Conservation (phyloP, 2,329 filamentous ascomycete genomes). For the Fusarium sp. region DNA sequence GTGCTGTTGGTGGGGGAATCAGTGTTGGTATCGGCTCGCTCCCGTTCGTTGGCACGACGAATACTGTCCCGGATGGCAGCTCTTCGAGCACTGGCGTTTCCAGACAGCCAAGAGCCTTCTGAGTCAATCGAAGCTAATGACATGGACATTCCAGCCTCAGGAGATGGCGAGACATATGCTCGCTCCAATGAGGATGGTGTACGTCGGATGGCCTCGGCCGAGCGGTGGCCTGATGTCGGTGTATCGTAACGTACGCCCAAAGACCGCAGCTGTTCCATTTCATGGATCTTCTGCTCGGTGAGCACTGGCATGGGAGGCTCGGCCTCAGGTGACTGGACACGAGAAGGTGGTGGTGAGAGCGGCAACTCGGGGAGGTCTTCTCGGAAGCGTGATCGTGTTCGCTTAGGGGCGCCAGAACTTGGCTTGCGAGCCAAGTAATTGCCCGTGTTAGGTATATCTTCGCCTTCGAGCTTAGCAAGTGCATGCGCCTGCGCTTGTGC, state of each 20-base stretch:
- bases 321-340: constrained; percentile 83
- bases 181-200: constrained; percentile 45
- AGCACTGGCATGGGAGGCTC: constrained; percentile 60
- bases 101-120: constrained; percentile 95
- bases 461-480: constrained; percentile 55
- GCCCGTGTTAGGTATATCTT: constrained; percentile 45
- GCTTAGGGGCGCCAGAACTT: constrained; percentile 72
- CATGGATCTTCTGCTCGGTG: constrained; percentile 47
- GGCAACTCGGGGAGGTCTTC: constrained; percentile 93
- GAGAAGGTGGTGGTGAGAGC: constrained; percentile 87
- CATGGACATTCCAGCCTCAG: constrained; percentile 79
- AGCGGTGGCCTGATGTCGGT: constrained; percentile 62
- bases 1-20: constrained; percentile 59
- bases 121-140: constrained; percentile 96
- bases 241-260: constrained; percentile 60
- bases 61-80: constrained; percentile 63
- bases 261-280: constrained; percentile 48
- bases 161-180: constrained; percentile 58
- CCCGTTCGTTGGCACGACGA: constrained; percentile 50
- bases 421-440: constrained; percentile 53
- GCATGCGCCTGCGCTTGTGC: constrained; percentile 53
- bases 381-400: constrained; percentile 91
- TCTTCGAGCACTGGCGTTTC: constrained; percentile 70
- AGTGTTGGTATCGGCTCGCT: constrained; percentile 54
- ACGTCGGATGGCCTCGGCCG: constrained; percentile 50